Conservation (phyloP, 164 flowering plant genomes). For the Paratinospora sagittata region DNA sequence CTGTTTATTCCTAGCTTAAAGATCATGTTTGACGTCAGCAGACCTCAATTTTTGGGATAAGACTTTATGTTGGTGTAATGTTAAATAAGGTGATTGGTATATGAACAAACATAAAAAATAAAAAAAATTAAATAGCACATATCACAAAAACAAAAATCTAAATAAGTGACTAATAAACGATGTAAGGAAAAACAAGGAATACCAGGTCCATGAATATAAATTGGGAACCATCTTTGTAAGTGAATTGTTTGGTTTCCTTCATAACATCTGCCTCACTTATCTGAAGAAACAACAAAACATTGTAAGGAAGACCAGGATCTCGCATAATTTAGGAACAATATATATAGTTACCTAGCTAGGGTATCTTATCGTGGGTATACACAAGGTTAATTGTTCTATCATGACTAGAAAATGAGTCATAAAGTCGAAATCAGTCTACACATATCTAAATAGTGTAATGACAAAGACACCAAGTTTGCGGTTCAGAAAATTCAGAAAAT, state of each 20-base stretch:
- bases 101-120: not conserved
- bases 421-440: not conserved
- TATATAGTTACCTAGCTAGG: too few relatives aligned
- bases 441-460: not conserved
- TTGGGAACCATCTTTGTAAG: conserved; percentile 88
- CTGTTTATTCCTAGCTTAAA: too few relatives aligned
- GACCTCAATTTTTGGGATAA: not conserved
- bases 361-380: not conserved
- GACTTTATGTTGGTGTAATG: not conserved
- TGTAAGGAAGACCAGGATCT: not conserved
- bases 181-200: conserved; percentile 11
- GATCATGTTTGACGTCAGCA: too few relatives aligned
- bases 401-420: not conserved
- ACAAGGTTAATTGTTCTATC: not conserved
- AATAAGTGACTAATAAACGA: not conserved
- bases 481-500: not conserved
- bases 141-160: not conserved
- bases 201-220: conserved; percentile 94
- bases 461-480: not conserved
- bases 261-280: conserved; percentile 56
- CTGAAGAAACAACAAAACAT: conserved; percentile 28
- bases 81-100: not conserved
- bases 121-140: not conserved
- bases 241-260: conserved; percentile 88
- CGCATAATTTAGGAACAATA: too few relatives aligned